Conservation (phyloP, 805 yeast species). For the Schwanniomyces yamadae region DNA sequence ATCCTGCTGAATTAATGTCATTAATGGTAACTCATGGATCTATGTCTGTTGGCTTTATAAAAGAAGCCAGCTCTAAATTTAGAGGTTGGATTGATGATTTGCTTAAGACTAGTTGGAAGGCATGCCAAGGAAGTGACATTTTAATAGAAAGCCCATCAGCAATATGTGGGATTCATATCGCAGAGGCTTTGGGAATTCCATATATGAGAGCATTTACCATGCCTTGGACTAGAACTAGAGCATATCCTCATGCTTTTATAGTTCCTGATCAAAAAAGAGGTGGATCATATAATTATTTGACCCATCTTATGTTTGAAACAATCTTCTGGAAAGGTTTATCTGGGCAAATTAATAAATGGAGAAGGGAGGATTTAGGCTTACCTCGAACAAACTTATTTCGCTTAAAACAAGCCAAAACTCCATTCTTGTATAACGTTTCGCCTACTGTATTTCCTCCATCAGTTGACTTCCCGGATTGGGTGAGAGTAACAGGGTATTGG, state of each 20-base stretch:
- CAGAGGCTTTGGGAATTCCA: constrained; percentile 87
- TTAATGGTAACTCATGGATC: constrained; percentile 91
- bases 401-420: constrained; percentile 76
- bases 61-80: constrained; percentile 80
- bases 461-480: constrained; percentile 92
- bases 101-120: constrained; percentile 74
- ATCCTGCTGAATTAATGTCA: constrained; percentile 88
- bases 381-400: constrained; percentile 67
- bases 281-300: constrained; percentile 87
- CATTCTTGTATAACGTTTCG: constrained; percentile 85
- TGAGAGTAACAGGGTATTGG: constrained; percentile 96
- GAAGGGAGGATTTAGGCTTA: constrained; percentile 62
- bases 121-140: constrained; percentile 80
- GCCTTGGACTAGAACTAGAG: constrained; percentile 97
- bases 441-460: constrained; percentile 90
- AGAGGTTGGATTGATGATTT: constrained; percentile 80
- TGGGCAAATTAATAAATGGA: constrained; percentile 85
- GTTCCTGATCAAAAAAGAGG: constrained; percentile 93
- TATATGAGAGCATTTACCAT: constrained; percentile 94
- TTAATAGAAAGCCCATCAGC: constrained; percentile 95
- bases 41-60: constrained; percentile 75
- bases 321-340: constrained; percentile 92
- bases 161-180: constrained; percentile 93
- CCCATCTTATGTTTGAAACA: constrained; percentile 90
- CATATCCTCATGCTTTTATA: constrained; percentile 94